Evolutionary conservation across 1,284 basidiomycete species (phyloP).

Genomic region (Abortiporus biennis): DNA sequence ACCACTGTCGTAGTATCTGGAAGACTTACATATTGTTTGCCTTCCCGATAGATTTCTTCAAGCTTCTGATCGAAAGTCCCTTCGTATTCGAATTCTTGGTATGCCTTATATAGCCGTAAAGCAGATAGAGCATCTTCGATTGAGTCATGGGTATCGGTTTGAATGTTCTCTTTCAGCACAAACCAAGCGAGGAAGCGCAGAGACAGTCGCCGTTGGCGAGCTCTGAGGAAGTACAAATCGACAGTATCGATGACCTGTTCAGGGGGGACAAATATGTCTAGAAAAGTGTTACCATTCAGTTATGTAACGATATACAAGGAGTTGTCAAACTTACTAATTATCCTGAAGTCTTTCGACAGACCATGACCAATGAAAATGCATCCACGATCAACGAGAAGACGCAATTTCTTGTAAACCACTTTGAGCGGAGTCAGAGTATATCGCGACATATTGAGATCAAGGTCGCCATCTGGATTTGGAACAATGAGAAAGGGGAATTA

Average conservation of each 20-base stretch:
- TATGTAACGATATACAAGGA: background rate
- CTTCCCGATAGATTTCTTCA: conserved; percentile 76
- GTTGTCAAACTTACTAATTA: conserved; percentile 75
- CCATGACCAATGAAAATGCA: conserved; percentile 99
- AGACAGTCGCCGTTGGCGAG: conserved; percentile 82
- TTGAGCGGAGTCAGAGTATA: conserved; percentile 94
- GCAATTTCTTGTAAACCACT: conserved; percentile 96
- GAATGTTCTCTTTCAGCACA: conserved; percentile 86
- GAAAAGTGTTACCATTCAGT: background rate
- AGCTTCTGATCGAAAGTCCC: conserved; percentile 84
- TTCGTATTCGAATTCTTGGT: conserved; percentile 71
- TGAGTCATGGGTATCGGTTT: conserved; percentile 92
- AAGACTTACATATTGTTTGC: conserved; percentile 57
- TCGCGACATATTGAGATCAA: conserved; percentile 79
- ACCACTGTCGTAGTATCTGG: conserved; percentile 1
- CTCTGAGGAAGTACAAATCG: conserved; percentile 83
- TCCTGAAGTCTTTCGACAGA: conserved; percentile 98
- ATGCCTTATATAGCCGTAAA: conserved; percentile 81
- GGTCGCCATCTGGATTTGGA: conserved; percentile 68
- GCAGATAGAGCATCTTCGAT: conserved; percentile 95
- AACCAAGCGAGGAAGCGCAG: conserved; percentile 96
- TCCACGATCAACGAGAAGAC: conserved; percentile 88
- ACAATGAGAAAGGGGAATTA: background rate
- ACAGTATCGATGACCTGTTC: conserved; percentile 97
- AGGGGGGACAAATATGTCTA: conserved; percentile 94